Evolutionary conservation across 2,329 filamentous ascomycete genomes (phyloP), one percentile per base, ranked within the genome.

Genomic region (Arthrobotrys musiformis): DNA sequence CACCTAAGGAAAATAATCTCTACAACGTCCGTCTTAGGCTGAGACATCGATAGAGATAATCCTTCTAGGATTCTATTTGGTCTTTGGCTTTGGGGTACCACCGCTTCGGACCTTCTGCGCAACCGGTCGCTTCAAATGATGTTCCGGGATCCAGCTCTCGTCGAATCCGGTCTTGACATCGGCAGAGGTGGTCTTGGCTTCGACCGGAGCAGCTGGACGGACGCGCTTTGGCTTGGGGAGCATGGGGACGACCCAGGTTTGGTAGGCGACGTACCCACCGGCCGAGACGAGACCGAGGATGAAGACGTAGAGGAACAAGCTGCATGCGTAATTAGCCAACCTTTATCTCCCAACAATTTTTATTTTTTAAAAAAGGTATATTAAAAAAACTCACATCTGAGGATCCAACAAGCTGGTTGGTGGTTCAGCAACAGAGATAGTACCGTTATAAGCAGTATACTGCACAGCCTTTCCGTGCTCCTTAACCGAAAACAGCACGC

Each of bases 291-390:
- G 89, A 78, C 88, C 90, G 66, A 91, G 87, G 81, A 99, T 91
- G 87, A 98, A 90, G 83, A 97, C 87, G 87, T 98, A 98, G 79
- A 99, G 90, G 90, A 99, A 99, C 86, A 98, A 93, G 83, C 95
- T 98, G 79, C 37, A 46, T 37, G 9, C 30, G 76, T 33, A 76
- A 54, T 50, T 56, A 67, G 74, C 7, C 46, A 24, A 8, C 40
- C 24, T 42, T 46, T 2, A 26, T 17, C 37, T n/a, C 3, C 26
- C 15, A 54, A 17, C 50, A 9, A 19, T n/a, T 24, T 8, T 8
- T n/a, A 4, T 42, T 19, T 7, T 8, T 22, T 5, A 15, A 17
- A 19, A 7, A 24, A 37, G 15, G n/a, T 33, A 22, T 19, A 44
- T 19, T n/a, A n/a, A 52, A 44, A 64, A 69, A 68, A 85, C 91